Percentiles rank a stretch among this genome's conserved stretches.
Evolutionary conservation across 1,284 basidiomycete species (phyloP).

Genomic region (Farysia itapuensis): DNA sequence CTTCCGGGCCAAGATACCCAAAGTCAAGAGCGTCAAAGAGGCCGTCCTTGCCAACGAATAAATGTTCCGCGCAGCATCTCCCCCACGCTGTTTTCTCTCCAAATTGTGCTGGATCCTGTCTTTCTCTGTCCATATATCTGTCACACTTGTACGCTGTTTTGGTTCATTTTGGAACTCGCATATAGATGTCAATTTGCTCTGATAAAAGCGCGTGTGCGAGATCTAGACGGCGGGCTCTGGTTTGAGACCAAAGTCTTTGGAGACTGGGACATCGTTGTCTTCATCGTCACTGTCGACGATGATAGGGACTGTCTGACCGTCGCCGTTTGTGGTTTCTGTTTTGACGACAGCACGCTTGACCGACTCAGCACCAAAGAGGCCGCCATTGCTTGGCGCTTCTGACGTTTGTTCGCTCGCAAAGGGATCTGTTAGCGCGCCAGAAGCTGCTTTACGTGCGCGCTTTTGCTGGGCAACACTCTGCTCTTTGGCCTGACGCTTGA

Average conservation of each 20-base stretch:
- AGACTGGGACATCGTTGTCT: conserved; percentile 1
- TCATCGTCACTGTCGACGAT: conserved; percentile 1
- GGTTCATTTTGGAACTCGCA: too few relatives aligned
- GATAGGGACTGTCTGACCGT: too few relatives aligned
- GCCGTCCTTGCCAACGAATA: conserved; percentile 10
- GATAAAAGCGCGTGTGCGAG: not conserved
- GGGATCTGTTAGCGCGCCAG: not conserved
- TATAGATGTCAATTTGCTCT: too few relatives aligned
- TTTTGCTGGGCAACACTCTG: not conserved
- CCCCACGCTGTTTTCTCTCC: not conserved
- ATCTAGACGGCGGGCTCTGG: not conserved
- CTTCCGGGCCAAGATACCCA: conserved; percentile 22
- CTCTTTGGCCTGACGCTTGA: conserved; percentile 1
- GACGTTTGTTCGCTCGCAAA: too few relatives aligned
- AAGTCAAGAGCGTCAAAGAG: conserved; percentile 10
- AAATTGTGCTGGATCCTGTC: not conserved
- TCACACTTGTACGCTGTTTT: not conserved
- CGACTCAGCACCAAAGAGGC: too few relatives aligned
- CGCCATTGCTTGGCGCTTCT: too few relatives aligned
- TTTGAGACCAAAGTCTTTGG: conserved; percentile 5
- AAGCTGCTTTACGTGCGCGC: not conserved
- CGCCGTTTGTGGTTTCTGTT: too few relatives aligned
- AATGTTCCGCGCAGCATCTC: not conserved
- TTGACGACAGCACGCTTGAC: too few relatives aligned
- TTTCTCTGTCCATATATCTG: not conserved